A percentile compares a stretch with the other conserved stretches of the same genome.
phyloP scores from a whole-genome alignment of 148 eudicot species.

The Amaranthus hypochondriacus region DNA sequence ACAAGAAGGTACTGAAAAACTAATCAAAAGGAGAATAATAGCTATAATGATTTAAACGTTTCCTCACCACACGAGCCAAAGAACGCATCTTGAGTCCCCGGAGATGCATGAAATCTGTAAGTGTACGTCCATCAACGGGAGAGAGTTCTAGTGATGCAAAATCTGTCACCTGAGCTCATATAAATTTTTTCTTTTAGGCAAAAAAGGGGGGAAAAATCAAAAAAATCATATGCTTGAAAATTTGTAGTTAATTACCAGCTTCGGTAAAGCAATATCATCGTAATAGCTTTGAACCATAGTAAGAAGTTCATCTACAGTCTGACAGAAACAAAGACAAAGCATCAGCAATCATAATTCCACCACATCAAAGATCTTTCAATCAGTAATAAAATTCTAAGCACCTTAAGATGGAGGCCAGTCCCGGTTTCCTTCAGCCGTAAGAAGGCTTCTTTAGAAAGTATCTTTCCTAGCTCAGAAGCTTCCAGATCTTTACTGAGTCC shows the following conservation, averaged over 20 bases:
- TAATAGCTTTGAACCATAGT: conserved; percentile 70
- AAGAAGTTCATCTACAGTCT: conserved; percentile 81
- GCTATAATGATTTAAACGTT: background rate
- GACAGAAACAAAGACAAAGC: conserved; percentile 11
- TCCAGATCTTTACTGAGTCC: conserved; percentile 17
- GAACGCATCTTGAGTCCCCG: conserved; percentile 90
- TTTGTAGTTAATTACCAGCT: conserved; percentile 55
- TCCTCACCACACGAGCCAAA: conserved; percentile 89
- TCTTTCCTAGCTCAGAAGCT: conserved; percentile 43
- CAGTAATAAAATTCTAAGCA: conserved; percentile 9
- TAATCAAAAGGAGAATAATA: background rate
- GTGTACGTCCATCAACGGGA: conserved; percentile 97
- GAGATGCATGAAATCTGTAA: conserved; percentile 99
- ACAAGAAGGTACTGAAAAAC: background rate
- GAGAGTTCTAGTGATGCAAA: conserved; percentile 99
- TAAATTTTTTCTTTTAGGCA: conserved; percentile 14
- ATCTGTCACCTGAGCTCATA: conserved; percentile 67
- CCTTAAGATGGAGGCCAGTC: conserved; percentile 89
- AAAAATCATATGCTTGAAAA: background rate
- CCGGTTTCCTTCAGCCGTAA: conserved; percentile 70
- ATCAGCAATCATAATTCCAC: background rate
- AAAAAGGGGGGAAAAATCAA: background rate
- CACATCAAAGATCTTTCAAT: background rate
- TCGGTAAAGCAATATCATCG: conserved; percentile 87
- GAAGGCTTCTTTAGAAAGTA: conserved; percentile 80